Conservation (phyloP, 2,329 filamentous ascomycete species). For the Salinomyces thailandicus region DNA sequence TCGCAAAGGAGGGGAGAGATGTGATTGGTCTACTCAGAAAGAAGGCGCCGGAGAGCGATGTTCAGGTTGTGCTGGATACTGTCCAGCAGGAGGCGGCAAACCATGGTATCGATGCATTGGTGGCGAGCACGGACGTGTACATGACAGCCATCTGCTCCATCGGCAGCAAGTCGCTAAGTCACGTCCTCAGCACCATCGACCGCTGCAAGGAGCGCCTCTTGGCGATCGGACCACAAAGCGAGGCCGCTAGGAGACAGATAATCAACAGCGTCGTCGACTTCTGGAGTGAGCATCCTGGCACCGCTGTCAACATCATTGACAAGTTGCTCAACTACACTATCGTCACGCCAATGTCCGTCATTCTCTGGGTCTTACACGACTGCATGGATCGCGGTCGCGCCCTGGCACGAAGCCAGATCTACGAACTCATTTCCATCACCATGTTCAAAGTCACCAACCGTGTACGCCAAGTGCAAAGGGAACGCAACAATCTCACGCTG, state of each 20-base stretch:
- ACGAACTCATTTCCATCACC: constrained; percentile 82
- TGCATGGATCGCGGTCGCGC: constrained; percentile 42
- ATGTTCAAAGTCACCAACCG: constrained; percentile 82
- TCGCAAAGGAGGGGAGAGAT: constrained; percentile 72
- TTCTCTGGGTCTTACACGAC: constrained; percentile 79
- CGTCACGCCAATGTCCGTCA: constrained; percentile 70
- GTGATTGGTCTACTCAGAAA: constrained; percentile 68
- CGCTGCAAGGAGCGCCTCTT: constrained; percentile 83
- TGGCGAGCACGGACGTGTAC: constrained; percentile 86
- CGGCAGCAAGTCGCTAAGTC: constrained; percentile 89
- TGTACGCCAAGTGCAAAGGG: constrained; percentile 65
- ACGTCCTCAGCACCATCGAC: constrained; percentile 91
- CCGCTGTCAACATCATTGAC: constrained; percentile 85
- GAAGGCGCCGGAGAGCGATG: constrained; percentile 76
- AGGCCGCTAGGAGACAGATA: constrained; percentile 73
- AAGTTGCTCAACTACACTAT: constrained; percentile 97
- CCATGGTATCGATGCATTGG: constrained; percentile 62
- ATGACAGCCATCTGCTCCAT: constrained; percentile 88
- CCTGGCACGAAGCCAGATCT: constrained; percentile 66
- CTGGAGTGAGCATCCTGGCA: constrained; percentile 85
- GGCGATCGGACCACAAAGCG: constrained; percentile 63
- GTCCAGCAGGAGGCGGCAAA: constrained; percentile 72
- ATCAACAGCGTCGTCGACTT: constrained; percentile 83
- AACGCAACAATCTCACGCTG: constrained; percentile 48
- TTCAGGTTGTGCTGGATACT: constrained; percentile 67